These are phyloP conservation scores for Collybia nuda DNA, from an alignment of 768 basidiomycete genomes.

Conservation along the genomic window DNA sequence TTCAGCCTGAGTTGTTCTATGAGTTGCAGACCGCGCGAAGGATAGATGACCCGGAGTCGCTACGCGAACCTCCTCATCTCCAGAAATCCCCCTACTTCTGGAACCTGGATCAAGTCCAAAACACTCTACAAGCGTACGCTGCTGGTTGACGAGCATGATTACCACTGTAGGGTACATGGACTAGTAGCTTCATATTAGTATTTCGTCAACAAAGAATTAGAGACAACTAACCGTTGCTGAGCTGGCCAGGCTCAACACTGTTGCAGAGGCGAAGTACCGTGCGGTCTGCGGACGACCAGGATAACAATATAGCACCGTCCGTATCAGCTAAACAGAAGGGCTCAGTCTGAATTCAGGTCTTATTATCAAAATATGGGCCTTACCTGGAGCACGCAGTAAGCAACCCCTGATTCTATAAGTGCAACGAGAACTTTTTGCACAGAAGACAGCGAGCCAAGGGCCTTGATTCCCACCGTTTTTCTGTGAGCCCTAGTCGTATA, in stretches of 20 bases:
- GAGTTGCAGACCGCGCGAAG: no score
- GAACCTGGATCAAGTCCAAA: no score
- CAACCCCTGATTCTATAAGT: neutral
- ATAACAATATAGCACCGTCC: no score
- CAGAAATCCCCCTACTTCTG: no score
- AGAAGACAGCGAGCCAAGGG: neutral
- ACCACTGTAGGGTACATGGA: neutral
- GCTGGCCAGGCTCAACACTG: neutral
- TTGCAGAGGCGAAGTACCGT: neutral
- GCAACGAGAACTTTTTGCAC: neutral
- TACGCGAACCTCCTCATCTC: no score
- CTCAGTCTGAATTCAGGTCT: no score
- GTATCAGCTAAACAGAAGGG: no score
- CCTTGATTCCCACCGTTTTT: neutral
- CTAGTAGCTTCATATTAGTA: no score
- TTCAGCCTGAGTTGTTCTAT: no score
- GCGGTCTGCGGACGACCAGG: neutral
- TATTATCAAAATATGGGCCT: no score
- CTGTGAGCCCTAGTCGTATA: neutral
- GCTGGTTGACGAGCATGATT: neutral
- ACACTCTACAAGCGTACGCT: neutral
- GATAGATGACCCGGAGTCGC: no score
- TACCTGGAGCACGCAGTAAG: neutral
- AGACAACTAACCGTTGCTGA: neutral
- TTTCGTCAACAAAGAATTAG: neutral